Percentiles rank a stretch among this genome's conserved stretches.
Evolutionary conservation across 1,284 basidiomycete genomes (phyloP).

Genomic region (Puccinia sorghi): DNA sequence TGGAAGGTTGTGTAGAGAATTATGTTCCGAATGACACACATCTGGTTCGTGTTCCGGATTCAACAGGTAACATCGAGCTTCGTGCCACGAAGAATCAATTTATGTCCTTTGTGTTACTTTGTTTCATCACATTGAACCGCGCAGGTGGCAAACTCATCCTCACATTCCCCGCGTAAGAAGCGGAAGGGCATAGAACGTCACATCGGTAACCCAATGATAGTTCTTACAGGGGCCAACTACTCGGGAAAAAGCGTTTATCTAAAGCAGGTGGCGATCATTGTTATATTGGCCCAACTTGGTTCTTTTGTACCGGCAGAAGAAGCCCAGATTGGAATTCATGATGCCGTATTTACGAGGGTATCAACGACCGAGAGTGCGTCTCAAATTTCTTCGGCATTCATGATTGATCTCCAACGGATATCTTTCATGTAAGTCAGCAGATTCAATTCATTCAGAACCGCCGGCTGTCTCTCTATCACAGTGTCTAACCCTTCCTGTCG

Average conservation of each 20-base stretch:
- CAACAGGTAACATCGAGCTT: not conserved
- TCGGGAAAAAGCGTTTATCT: slow-evolving; percentile 79
- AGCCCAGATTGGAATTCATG: slow-evolving; percentile 82
- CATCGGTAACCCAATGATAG: slow-evolving; percentile 28
- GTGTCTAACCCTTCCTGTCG: not conserved
- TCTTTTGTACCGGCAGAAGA: slow-evolving; percentile 85
- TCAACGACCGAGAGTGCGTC: slow-evolving; percentile 41
- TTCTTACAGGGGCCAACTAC: slow-evolving; percentile 47
- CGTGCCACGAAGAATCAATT: not conserved
- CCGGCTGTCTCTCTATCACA: not conserved
- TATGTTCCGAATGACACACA: slow-evolving; percentile 42
- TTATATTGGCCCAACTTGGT: slow-evolving; percentile 87
- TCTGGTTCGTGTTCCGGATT: slow-evolving; percentile 12
- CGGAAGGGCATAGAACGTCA: not conserved
- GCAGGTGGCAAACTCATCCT: slow-evolving; percentile 6
- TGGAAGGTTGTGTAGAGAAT: slow-evolving; percentile 45
- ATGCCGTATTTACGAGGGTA: slow-evolving; percentile 76
- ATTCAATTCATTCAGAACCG: not conserved
- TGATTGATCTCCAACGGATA: slow-evolving; percentile 46
- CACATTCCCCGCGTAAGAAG: not conserved
- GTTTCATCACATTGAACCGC: not conserved
- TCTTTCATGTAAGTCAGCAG: slow-evolving; percentile 39
- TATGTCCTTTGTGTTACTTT: not conserved
- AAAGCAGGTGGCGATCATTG: slow-evolving; percentile 85
- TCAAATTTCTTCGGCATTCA: slow-evolving; percentile 39